Conservation (phyloP, 768 basidiomycete species). For the Hirschioporus abietinus region DNA sequence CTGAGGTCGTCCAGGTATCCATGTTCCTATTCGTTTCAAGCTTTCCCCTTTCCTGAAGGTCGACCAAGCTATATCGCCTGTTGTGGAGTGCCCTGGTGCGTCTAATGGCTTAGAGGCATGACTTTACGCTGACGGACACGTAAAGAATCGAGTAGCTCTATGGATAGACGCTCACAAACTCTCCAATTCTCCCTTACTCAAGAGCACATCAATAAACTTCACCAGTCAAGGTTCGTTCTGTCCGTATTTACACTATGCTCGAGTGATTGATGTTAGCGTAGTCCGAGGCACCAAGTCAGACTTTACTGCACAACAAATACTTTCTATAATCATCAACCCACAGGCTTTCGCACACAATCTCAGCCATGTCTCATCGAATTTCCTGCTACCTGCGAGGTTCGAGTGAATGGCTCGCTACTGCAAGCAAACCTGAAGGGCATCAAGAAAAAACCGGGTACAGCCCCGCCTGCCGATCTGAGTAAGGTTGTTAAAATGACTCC, state of each 20-base stretch:
- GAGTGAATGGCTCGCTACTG: conserved; percentile 68
- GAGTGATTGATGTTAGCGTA: conserved; percentile 21
- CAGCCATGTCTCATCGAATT: conserved; percentile 81
- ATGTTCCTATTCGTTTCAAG: conserved; percentile 61
- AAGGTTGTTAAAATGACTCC: conserved; percentile 36
- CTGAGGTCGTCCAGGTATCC: neutral
- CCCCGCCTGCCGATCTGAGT: conserved; percentile 77
- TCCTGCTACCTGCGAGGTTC: conserved; percentile 86
- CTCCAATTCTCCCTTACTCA: conserved; percentile 58
- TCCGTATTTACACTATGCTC: neutral
- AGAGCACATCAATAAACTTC: conserved; percentile 61
- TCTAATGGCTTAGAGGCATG: neutral
- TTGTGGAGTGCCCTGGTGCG: conserved; percentile 78
- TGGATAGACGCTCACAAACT: conserved; percentile 65
- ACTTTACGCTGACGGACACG: conserved; percentile 5
- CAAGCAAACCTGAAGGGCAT: conserved; percentile 80
- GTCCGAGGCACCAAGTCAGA: conserved; percentile 72
- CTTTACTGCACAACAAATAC: conserved; percentile 85
- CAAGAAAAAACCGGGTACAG: conserved; percentile 93
- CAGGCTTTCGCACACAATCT: conserved; percentile 45
- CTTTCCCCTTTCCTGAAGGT: conserved; percentile 72
- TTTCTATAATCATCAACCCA: conserved; percentile 50
- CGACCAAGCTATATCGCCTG: conserved; percentile 56
- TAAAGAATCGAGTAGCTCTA: conserved; percentile 70
- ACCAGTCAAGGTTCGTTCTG: conserved; percentile 43